These are phyloP conservation scores for Monosporascus ibericus DNA, from an alignment of 2,329 filamentous ascomycete species.

Conservation along the genomic window DNA sequence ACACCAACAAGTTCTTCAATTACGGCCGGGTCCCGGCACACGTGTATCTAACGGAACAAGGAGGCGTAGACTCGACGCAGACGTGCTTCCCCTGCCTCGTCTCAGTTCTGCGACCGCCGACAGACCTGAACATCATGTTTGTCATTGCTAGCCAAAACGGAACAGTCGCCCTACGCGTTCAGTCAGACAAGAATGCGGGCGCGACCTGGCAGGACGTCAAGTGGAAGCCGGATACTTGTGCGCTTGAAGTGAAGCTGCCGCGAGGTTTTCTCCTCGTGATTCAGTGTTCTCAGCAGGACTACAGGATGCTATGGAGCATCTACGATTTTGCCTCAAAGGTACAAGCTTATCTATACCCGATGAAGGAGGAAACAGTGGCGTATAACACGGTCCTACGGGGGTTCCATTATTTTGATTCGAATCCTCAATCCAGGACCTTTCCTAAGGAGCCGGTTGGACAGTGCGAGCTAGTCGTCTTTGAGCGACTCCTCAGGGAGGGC, in stretches of 20 bases:
- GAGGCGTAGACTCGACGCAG: slow-evolving; percentile 60
- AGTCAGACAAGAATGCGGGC: slow-evolving; percentile 59
- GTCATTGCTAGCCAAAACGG: slow-evolving; percentile 75
- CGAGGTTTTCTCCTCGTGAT: slow-evolving; percentile 69
- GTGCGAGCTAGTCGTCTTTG: slow-evolving; percentile 71
- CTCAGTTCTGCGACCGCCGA: slow-evolving; percentile 65
- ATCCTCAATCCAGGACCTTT: slow-evolving; percentile 64
- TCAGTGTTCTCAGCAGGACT: slow-evolving; percentile 70
- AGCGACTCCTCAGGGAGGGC: slow-evolving; percentile 59
- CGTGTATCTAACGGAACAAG: slow-evolving; percentile 62
- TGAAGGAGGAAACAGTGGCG: slow-evolving; percentile 62
- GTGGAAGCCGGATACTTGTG: slow-evolving; percentile 65
- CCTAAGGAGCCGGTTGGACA: slow-evolving; percentile 66
- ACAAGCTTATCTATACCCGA: slow-evolving; percentile 62
- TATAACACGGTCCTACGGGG: slow-evolving; percentile 65
- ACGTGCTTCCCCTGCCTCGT: slow-evolving; percentile 68
- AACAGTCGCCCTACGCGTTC: slow-evolving; percentile 67
- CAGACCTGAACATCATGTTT: slow-evolving; percentile 64
- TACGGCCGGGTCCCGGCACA: slow-evolving; percentile 75
- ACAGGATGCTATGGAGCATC: slow-evolving; percentile 71
- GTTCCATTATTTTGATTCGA: slow-evolving; percentile 76
- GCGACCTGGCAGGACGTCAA: slow-evolving; percentile 76
- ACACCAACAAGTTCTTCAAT: slow-evolving; percentile 67
- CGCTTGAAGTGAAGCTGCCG: slow-evolving; percentile 64
- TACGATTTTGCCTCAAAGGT: slow-evolving; percentile 79